Base-by-base conservation (phyloP, 495 filamentous ascomycete genomes). In the Neurospora tetraspora region DNA sequence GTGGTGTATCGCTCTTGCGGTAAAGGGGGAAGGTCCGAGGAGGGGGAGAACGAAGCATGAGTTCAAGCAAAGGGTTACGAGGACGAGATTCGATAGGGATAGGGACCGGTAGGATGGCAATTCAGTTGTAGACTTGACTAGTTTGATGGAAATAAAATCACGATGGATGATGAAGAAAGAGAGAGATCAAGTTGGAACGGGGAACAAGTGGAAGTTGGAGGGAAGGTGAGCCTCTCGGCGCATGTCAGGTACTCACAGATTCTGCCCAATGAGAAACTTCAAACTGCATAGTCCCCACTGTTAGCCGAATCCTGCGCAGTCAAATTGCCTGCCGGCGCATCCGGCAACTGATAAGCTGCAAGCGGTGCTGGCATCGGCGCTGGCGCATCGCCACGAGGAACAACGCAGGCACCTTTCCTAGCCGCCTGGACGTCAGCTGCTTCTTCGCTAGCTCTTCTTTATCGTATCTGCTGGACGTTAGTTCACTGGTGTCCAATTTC, bases 271-370 rank as follows among this genome's bases (percentile, higher is more conserved):
- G 27, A 27, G 53, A 34, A 18, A 6, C 53, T 61, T 61, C 27
- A 18, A 34, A 61, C 1, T n/a, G 6, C 14, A 18, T 4, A 61
- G 53, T 18, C 27, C 3, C 53, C 53, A 61, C 6, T 61, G 14
- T 61, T 61, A 61, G 53, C 53, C 53, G 47, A 34, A 31, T 34
- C 2, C 7, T 34, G 14, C 12, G 14, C 0, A 4, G 53, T 6
- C 1, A 0, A 61, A 61, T 27, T 61, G 53, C 53, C 53, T 61
- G 53, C 53, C 53, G 53, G 53, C 5, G 12, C 12, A 61, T 61
- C 53, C 53, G 53, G 53, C 53, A 61, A 34, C 6, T 61, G 53
- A 61, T 61, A 61, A 61, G 53, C 53, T 31, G 53, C 27, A 61
- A 61, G 53, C 53, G 53, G 53, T 2, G 53, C 3, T 61, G 23